phyloP scores from a whole-genome alignment of 352 stramenopile species.

The Saprolegnia parasitica region DNA sequence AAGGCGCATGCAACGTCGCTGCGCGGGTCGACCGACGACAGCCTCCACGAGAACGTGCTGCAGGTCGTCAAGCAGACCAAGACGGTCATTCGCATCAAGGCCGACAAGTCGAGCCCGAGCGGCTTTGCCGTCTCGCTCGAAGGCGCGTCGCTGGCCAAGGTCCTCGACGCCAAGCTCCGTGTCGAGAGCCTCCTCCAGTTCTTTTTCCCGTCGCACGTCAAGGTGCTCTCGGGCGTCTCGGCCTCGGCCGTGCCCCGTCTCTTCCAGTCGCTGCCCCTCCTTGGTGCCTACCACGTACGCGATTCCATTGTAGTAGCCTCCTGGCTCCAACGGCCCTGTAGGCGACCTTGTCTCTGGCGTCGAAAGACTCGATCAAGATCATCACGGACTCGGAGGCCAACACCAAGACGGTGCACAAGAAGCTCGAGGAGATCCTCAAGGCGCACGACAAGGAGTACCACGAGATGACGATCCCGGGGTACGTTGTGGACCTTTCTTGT shows the following conservation, averaged over 20 bases:
- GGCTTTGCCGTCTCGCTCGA: constrained; percentile 58
- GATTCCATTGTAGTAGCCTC: no score
- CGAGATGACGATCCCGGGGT: constrained; percentile 52
- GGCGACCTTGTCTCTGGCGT: constrained; percentile 49
- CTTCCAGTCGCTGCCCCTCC: constrained; percentile 55
- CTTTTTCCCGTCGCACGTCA: constrained; percentile 60
- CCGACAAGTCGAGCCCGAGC: constrained; percentile 31
- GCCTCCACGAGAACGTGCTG: constrained; percentile 68
- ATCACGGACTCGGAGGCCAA: constrained; percentile 61
- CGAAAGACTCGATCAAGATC: constrained; percentile 52
- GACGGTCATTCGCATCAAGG: constrained; percentile 67
- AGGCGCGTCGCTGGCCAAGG: constrained; percentile 51
- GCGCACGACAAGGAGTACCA: constrained; percentile 66
- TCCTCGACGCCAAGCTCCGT: constrained; percentile 64
- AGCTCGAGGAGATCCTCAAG: constrained; percentile 46
- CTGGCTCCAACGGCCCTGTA: background rate
- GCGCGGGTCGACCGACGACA: constrained; percentile 37
- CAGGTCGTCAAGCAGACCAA: constrained; percentile 70
- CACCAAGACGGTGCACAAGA: constrained; percentile 40
- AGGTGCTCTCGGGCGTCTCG: constrained; percentile 45
- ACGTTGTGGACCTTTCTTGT: constrained; percentile 19
- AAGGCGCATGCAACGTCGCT: constrained; percentile 50
- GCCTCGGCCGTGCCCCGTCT: constrained; percentile 47
- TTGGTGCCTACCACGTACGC: constrained; percentile 48
- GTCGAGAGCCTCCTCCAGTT: constrained; percentile 77